Evolutionary conservation across 2,329 filamentous ascomycete species (phyloP), one percentile per base, ranked within the genome.

Genomic region (Proliferodiscus dingleyae): DNA sequence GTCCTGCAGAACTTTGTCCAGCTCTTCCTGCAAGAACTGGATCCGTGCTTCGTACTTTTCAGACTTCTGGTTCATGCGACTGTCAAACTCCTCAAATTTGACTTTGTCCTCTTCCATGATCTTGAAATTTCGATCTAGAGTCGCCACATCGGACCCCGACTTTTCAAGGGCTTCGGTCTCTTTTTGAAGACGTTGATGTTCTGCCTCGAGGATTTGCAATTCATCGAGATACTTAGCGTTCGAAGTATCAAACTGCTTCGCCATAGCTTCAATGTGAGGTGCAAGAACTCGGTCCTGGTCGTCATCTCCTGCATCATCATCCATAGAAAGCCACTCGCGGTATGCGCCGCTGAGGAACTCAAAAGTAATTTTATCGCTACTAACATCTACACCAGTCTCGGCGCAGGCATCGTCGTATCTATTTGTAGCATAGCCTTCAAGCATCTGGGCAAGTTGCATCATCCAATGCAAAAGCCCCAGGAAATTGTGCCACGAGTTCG

Each of bases 61-160:
- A 0, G 90, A 86, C 60, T 91, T 88, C 50, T 85, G 82, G 59
- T 87, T 77, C 55, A 95, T 89, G 24, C 85, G 80, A 32, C 82
- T 80, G 63, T 96, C 96, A 73, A 96, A 98, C 61, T 89, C 85
- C 61, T 96, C 90, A 57, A 97, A 98, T 62, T 98, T 97, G 61
- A 84, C 77, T 60, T 86, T 90, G 68, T 98, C 94, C 58, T 94
- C 89, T 63, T 95, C 89, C 68, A 98, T 81, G 45, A 96, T 91
- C 61, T 89, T 87, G 72, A 91, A 95, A 61, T 91, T 81, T 59
- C 90, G 84, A 64, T 96, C 90, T 19, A 97, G 71, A 46, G 89
- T 83, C 3, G 83, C 84, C 21, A 93, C 81, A 61, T 94, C 84
- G 0, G 89, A 89, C 0, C 85, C 89, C 10, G 83, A 85, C 63